Conservation (phyloP, 306 rosid genomes). For the Inga laurina region DNA sequence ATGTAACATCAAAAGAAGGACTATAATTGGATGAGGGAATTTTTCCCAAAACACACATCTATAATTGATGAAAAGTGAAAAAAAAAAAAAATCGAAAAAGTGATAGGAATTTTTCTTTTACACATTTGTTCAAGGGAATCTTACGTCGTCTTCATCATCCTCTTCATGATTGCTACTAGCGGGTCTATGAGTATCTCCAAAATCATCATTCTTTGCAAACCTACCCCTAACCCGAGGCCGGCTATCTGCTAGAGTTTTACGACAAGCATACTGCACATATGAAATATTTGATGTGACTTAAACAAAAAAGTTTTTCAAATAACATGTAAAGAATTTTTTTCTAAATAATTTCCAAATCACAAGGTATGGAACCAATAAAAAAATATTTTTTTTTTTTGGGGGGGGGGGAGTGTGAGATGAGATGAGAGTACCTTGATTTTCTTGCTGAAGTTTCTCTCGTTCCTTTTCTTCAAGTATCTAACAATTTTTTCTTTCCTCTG, state of each 20-base stretch:
- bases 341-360: not conserved
- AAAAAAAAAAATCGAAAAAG: not conserved
- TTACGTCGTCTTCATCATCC: slow-evolving; percentile 84
- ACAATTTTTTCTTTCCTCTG: slow-evolving; percentile 94
- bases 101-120: slow-evolving; percentile 25
- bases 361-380: not conserved
- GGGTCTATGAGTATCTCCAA: slow-evolving; percentile 66
- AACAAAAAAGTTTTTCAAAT: not conserved
- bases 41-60: slow-evolving; percentile 7
- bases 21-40: slow-evolving; percentile 33
- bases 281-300: not conserved
- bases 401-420: not conserved
- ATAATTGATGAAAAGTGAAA: slow-evolving; percentile 7
- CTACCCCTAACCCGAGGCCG: slow-evolving; percentile 97
- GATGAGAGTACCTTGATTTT: slow-evolving; percentile 75
- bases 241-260: slow-evolving; percentile 95
- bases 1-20: slow-evolving; percentile 28
- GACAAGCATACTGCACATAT: slow-evolving; percentile 84
- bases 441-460: slow-evolving; percentile 96
- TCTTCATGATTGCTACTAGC: slow-evolving; percentile 73
- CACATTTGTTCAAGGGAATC: slow-evolving; percentile 24
- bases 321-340: not conserved
- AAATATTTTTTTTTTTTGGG: not conserved
- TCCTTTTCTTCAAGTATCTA: slow-evolving; percentile 95
- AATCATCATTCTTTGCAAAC: slow-evolving; percentile 94